Evolutionary conservation across 2,329 filamentous ascomycete species (phyloP).

Genomic region (Blastomyces emzantsi): DNA sequence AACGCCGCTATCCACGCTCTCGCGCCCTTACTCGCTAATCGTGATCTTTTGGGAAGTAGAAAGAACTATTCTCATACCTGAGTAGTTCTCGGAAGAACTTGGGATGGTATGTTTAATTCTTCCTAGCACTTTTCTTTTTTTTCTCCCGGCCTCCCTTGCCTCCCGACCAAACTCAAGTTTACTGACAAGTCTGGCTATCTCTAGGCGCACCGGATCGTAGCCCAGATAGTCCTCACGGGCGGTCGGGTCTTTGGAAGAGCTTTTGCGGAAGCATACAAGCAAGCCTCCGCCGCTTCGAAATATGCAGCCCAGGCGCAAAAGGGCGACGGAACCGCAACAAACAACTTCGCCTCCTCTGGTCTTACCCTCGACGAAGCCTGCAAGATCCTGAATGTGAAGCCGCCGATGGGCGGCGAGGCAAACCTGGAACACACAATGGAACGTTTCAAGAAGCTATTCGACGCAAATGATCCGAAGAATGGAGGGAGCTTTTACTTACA

Average conservation of each 20-base stretch:
- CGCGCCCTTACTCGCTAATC: neutral
- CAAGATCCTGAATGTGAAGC: conserved; percentile 92
- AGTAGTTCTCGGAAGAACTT: conserved; percentile 1
- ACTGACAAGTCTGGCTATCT: neutral
- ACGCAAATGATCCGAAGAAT: conserved; percentile 88
- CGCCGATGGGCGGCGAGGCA: conserved; percentile 66
- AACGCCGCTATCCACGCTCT: neutral
- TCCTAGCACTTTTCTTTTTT: neutral
- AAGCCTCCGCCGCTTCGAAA: conserved; percentile 78
- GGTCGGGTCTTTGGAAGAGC: conserved; percentile 86
- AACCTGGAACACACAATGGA: conserved; percentile 72
- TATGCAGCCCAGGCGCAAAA: conserved; percentile 62
- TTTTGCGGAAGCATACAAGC: conserved; percentile 89
- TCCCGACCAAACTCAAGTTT: neutral
- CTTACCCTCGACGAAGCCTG: conserved; percentile 94
- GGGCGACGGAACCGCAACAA: conserved; percentile 36
- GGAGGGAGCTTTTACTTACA: conserved; percentile 97
- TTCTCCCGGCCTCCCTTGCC: neutral
- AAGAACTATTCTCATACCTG: neutral
- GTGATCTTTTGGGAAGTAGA: neutral
- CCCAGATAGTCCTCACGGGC: conserved; percentile 85
- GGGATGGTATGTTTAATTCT: conserved; percentile 5
- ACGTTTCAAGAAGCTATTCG: conserved; percentile 90
- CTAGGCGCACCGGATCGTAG: conserved; percentile 89
- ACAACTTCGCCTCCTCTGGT: conserved; percentile 55